Conservation (phyloP, 192 early-diverging fungal species). For the Rhizophagus prolifer region DNA sequence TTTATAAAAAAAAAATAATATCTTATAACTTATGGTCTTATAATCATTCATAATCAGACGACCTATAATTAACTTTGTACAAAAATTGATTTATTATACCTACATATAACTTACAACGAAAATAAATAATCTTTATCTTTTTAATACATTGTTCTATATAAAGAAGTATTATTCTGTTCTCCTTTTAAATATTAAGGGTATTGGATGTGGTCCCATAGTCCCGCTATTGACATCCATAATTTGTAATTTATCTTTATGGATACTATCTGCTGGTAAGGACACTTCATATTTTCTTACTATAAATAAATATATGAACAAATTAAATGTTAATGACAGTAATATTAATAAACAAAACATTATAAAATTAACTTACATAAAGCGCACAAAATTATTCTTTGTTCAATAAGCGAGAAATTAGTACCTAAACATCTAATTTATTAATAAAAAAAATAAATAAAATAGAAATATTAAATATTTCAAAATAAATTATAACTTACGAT, state of each 20-base stretch:
- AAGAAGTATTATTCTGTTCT: not conserved
- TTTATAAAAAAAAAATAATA: no score
- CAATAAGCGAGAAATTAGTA: not conserved
- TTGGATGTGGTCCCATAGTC: not conserved
- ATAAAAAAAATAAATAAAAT: no score
- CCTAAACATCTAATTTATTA: not conserved
- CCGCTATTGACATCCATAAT: not conserved
- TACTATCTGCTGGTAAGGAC: not conserved
- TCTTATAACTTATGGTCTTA: no score
- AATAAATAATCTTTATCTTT: no score
- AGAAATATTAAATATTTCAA: no score
- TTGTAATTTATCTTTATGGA: not conserved
- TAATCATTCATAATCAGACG: no score
- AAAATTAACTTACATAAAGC: not conserved
- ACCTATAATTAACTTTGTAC: no score
- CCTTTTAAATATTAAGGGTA: not conserved
- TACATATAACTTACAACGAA: no score
- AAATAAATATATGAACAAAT: not conserved
- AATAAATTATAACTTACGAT: not conserved
- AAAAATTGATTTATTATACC: no score
- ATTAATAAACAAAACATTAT: no score
- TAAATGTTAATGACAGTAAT: no score
- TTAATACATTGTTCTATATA: no score
- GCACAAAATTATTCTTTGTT: not conserved
- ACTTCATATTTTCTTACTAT: constrained; percentile 5